Base-by-base conservation (phyloP, 2,329 filamentous ascomycete genomes). In the Arthrocladium fulminans region DNA sequence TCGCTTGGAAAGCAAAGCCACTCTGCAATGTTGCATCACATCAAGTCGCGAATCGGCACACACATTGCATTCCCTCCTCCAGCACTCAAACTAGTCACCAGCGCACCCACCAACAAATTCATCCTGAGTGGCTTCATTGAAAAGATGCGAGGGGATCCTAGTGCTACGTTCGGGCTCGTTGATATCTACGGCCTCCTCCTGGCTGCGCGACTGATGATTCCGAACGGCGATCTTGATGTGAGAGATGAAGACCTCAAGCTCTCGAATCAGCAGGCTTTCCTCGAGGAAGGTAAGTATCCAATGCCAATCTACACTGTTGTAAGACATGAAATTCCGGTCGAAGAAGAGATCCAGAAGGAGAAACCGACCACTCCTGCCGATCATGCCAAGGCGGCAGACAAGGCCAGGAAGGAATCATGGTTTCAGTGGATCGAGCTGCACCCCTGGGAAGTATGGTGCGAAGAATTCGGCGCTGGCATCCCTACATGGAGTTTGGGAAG, bases 381-480 rank as follows among this genome's bases (percentile, higher is more conserved):
- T 22, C 59, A 65, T 6, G 66, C 64, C 52, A 63, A 59, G 52
- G 59, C 66, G 2, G 69, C 73, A 51, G 70, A 66, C 30, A 69
- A 73, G 50, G 72, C 75, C 3, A 67, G 66, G 47, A 68, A 75
- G 51, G 84, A 94, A 60, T 76, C 88, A 2, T 97, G 89, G 86
- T 98, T 97, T 59, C 90, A 98, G 60, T 97, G 92, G 90, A 96
- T 92, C 57, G 92, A 98, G 61, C 84, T 90, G 59, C 94, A 88
- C 0, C 90, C 90, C 0, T 96, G 94, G 61, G 90, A 97, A 63
- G 84, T 96, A 63, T 96, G 92, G 65, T 95, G 88, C 58, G 90
- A 97, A 65, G 90, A 96, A 61, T 82, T 95, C 44, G 77, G 77
- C 20, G 88, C 90, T 2, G 90, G 92, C 2, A 96, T 98, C 52